Evolutionary conservation across 345 rosid species (phyloP), one percentile per base, ranked within the genome.

Genomic region (Heritiera littoralis): DNA sequence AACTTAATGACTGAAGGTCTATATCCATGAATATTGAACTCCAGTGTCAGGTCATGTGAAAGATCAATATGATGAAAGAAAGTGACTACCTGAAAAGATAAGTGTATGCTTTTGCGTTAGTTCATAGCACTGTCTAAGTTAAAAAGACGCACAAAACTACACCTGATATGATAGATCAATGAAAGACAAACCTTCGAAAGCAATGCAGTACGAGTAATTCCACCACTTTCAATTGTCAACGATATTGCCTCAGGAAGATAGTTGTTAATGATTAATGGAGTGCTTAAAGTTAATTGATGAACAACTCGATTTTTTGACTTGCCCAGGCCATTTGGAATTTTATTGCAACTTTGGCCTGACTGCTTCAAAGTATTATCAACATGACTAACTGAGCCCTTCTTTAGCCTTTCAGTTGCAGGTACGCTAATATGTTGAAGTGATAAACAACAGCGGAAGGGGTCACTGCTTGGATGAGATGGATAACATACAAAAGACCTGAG

Each of bases 11-110:
- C 54, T 52, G 92, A 88, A 76, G 91, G 81, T 80, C 77, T 87
- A 82, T 74, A 91, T 72, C 93, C 95, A 72, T 85, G 79, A 84
- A 95, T 35, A 79, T 78, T 84, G 88, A 95, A 86, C 87, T 86
- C 89, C 58, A 95, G 84, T 77, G 82, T 84, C 73, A 95, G 82
- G 83, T 93, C 98, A 85, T 92, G 98, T 20, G 92, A 93, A 81
- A 93, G 92, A 84, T 95, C 98, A 60, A 91, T 84, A 83, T 93
- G 92, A 90, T 93, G 92, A 83, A 93, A 93, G n/a, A 88, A 86
- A 55, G 87, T 90, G 78, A 86, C 86, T 70, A 87, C 92, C 98
- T 93, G 87, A 83, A 86, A 86, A 73, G 55, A 56, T 43, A 66
- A 23, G 61, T n/a, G 63, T 1, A 66, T 32, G 23, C 45, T 61